A percentile compares a stretch with the other conserved stretches of the same genome.
phyloP scores from a whole-genome alignment of 192 early-diverging fungal genomes.

The Dissophora globulifera region DNA sequence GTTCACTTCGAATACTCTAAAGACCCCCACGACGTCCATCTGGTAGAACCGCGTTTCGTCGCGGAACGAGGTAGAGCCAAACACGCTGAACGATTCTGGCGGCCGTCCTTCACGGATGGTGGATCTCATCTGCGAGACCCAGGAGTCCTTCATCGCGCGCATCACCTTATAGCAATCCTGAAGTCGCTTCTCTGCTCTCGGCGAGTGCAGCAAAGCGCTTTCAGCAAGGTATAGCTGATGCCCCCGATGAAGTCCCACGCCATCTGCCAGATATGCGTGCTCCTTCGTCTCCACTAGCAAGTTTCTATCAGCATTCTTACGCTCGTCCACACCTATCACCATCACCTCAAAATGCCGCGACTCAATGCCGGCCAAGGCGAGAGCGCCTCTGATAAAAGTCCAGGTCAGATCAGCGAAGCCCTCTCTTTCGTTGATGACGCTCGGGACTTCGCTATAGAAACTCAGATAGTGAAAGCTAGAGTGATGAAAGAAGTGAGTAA shows the following conservation, averaged over 20 bases:
- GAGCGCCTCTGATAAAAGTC: constrained; percentile 25
- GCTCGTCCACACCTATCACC: constrained; percentile 10
- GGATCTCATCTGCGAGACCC: constrained; percentile 14
- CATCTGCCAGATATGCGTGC: constrained; percentile 18
- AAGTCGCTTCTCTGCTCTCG: constrained; percentile 9
- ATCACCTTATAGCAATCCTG: constrained; percentile 21
- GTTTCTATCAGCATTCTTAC: constrained; percentile 9
- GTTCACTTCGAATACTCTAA: not conserved
- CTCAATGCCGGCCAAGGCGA: constrained; percentile 5
- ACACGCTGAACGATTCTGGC: constrained; percentile 1
- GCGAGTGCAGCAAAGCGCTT: constrained; percentile 4
- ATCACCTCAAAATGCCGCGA: constrained; percentile 18
- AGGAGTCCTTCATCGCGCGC: constrained; percentile 22
- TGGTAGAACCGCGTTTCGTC: constrained; percentile 19
- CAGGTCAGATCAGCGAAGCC: constrained; percentile 25
- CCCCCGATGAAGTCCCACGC: constrained; percentile 13
- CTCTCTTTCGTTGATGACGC: constrained; percentile 23
- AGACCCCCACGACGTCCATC: constrained; percentile 10
- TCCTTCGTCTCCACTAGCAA: not conserved
- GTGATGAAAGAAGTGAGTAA: no score
- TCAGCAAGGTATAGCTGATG: constrained; percentile 35
- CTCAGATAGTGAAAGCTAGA: constrained; percentile 7
- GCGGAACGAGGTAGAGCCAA: constrained; percentile 19
- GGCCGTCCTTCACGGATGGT: constrained; percentile 12
- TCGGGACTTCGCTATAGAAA: not conserved